Evolutionary conservation across 2,329 filamentous ascomycete species (phyloP), one percentile per base, ranked within the genome.

Genomic region (Botrytis galanthina): DNA sequence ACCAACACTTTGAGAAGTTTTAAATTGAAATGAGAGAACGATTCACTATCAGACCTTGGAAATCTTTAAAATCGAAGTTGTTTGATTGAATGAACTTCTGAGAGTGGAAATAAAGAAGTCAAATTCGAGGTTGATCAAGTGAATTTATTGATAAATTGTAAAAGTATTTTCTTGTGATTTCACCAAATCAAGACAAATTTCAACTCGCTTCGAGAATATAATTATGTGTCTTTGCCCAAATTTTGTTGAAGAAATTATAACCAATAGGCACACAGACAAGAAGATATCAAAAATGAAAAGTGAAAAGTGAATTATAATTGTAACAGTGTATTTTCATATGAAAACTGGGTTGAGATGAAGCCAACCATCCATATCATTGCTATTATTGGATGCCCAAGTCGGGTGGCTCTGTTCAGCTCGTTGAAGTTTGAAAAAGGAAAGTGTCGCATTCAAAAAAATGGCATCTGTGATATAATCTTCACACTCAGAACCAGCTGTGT

Each of bases 1-100:
- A 51, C 46, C 66, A 64, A 57, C 60, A 57, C 70, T 66, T 57
- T 44, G n/a, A 57, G 18, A 64, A 26, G n/a, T 32, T 48, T 63
- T 37, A 35, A 42, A 32, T 39, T 62, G 26, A 20, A 62, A 29
- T 42, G 35, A 51, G 46, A 32, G 8, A 20, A 66, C 8, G 54
- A 71, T 51, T 66, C 70, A 64, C 70, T n/a, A 32, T n/a, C 67
- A 60, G 35, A n/a, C 14, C 32, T 71, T 51, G 22, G 29, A 26
- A n/a, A 51, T 9, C 35, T 26, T 51, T 37, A 44, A 46, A 18
- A 22, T 12, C 29, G 32, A 4, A 39, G 26, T 35, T 44, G 8
- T 22, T 51, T 4, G 16, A 63, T 63, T 12, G 29, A 59, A 37
- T 71, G 35, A 29, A 46, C 5, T 18, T 3, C n/a, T 37, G 26